phyloP scores from a whole-genome alignment of 2,329 filamentous ascomycete species.

The Colletotrichum sp. region DNA sequence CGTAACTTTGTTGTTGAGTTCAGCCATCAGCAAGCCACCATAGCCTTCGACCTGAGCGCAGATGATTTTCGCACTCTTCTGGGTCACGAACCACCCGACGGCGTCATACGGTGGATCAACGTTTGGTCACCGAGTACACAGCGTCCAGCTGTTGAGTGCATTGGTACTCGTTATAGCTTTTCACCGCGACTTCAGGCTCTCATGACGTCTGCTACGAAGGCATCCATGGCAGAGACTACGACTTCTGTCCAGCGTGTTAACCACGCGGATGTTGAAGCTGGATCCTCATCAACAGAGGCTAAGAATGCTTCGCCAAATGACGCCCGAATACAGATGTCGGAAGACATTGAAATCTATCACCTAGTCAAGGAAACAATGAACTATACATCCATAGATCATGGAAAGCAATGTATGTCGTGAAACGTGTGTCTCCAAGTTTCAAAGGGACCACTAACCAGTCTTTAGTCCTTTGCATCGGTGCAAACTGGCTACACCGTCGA shows the following conservation, averaged over 20 bases:
- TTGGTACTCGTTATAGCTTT: slow-evolving; percentile 70
- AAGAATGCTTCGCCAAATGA: slow-evolving; percentile 13
- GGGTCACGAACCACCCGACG: slow-evolving; percentile 24
- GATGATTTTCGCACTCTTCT: slow-evolving; percentile 46
- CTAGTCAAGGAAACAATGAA: slow-evolving; percentile 77
- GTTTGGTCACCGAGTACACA: slow-evolving; percentile 73
- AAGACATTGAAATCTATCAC: slow-evolving; percentile 43
- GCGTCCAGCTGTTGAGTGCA: slow-evolving; percentile 53
- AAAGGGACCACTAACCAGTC: background rate
- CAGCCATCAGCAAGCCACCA: slow-evolving; percentile 57
- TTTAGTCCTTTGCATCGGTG: slow-evolving; percentile 72
- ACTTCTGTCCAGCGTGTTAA: background rate
- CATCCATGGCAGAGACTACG: background rate
- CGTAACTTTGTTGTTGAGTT: slow-evolving; percentile 72
- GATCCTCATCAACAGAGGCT: background rate
- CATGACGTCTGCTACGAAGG: slow-evolving; percentile 54
- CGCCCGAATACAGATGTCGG: background rate
- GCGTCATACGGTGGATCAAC: slow-evolving; percentile 73
- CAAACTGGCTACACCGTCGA: slow-evolving; percentile 64
- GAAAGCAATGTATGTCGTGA: slow-evolving; percentile 58
- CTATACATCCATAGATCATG: slow-evolving; percentile 76
- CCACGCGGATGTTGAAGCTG: background rate
- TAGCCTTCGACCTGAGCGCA: slow-evolving; percentile 58
- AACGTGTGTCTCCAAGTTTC: background rate
- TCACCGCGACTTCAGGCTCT: slow-evolving; percentile 69